Evolutionary conservation across 1,284 basidiomycete genomes (phyloP), one percentile per base, ranked within the genome.

Genomic region (Papiliotrema nemorosa): DNA sequence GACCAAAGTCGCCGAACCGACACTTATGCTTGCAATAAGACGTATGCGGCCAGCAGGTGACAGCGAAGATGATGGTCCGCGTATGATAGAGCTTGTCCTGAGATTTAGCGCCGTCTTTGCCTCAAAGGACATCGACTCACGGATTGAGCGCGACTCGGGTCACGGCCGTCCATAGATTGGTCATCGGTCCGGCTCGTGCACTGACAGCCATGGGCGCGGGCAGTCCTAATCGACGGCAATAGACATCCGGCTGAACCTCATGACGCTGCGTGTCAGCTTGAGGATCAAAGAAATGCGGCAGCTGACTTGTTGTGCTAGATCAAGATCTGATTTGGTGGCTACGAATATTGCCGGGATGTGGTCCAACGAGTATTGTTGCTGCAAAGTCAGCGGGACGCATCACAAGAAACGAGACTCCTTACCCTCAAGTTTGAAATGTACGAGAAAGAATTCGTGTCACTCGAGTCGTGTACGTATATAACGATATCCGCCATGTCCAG

Each of bases 401-500:
- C 13, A 21, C n/a, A 21, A 40, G 26, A 24, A 7, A 73, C n/a
- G n/a, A n/a, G n/a, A n/a, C n/a, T n/a, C n/a, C 87, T 68, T 69
- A 91, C 90, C 70, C 91, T 81, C 66, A 97, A 77, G 77, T 97
- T 97, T 60, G 90, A 94, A 67, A 98, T 91, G 76, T 98, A 97
- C 44, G 90, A 93, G 72, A 98, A 98, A 12, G 92, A 97, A 74
- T 97, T 97, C 24, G 96, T 97, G 72, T 98, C 96, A 68, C 89
- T 92, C 49, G 91, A 96, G 75, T 98, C 94, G 72, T 97, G 87
- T 34, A 97, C 90, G 72, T 93, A 97, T 53, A 96, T 82, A 58
- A 97, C 87, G 43, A 97, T 88, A 74, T 97, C 94, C 22, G 90
- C 90, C 48, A 88, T 77, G 69, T 94, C 90, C 33, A 88, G 84